Conservation (phyloP, 73 alveolate genomes). For the Tetrahymena elliotti region DNA sequence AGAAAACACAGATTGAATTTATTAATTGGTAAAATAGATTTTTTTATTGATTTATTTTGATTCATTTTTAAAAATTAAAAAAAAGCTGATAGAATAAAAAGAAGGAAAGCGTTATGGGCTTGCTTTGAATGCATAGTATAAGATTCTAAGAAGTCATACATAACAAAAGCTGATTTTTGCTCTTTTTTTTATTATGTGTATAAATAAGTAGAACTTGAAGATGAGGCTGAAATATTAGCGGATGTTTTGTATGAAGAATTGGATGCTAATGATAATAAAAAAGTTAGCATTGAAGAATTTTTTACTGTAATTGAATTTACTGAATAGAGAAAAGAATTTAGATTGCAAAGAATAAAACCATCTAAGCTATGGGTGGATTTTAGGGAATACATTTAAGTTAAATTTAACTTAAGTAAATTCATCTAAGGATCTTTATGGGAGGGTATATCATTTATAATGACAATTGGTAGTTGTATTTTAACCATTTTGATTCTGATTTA, state of each 20-base stretch:
- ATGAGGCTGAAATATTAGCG: not conserved
- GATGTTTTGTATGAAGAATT: not conserved
- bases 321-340: not conserved
- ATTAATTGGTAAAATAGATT: not conserved
- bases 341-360: not conserved
- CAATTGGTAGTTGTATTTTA: not conserved
- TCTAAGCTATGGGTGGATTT: not conserved
- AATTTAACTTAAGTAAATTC: not conserved
- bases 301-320: not conserved
- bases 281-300: not conserved
- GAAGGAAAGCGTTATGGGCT: constrained; percentile 34
- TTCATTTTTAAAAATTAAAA: too few relatives aligned
- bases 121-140: constrained; percentile 2
- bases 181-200: not conserved
- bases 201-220: not conserved
- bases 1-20: constrained; percentile 18
- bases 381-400: not conserved
- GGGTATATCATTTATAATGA: not conserved
- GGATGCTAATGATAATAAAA: not conserved
- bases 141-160: not conserved
- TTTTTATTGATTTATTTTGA: too few relatives aligned
- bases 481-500: not conserved
- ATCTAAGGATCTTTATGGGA: not conserved
- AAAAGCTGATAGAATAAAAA: constrained; percentile 13
- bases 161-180: not conserved